Evolutionary conservation across 495 filamentous ascomycete genomes (phyloP), one percentile per base, ranked within the genome.

Genomic region (Lineolata rhizophorae): DNA sequence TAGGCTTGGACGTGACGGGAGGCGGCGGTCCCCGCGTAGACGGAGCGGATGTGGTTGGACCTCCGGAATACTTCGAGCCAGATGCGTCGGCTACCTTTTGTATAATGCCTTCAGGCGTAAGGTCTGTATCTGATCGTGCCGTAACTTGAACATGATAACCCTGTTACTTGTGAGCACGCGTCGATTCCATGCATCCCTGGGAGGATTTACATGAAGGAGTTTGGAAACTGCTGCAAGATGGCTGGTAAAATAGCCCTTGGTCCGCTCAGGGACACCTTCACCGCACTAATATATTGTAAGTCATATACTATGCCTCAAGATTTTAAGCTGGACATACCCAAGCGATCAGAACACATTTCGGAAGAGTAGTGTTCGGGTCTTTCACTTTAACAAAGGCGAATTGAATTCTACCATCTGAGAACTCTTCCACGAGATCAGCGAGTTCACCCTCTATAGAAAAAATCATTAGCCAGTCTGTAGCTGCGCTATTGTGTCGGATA

Each of bases 91-190:
- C 72, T n/a, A 95, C 77, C 49, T 91, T 93, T 36, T 90, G 73
- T 5, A 95, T 56, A 31, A 99, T 95, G 20, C 62, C 61, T 42
- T 91, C 81, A 3, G 82, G 81, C 2, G 70, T 73, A 32, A 99
- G 62, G 43, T 99, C 83, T 27, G 64, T 60, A 34, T 94, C 81
- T 33, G 84, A 85, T 29, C 87, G 76, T 30, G 87, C 87, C 21
- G 82, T 93, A 32, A 99, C 70, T 55, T 95, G 90, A 26, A 99
- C 82, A 51, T 99, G 87, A 46, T 95, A 95, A 27, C 87, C 87
- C 69, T 76, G 47, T 35, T 37, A 28, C 39, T 31, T 21, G 8
- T 25, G 20, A 19, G 18, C 20, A 4, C 15, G 8, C 3, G 34
- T 14, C 9, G 6, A 28, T 22, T n/a, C 20, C 20, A 21, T 11